Conservation (phyloP, 768 basidiomycete genomes). For the Naganishia randhawae region DNA sequence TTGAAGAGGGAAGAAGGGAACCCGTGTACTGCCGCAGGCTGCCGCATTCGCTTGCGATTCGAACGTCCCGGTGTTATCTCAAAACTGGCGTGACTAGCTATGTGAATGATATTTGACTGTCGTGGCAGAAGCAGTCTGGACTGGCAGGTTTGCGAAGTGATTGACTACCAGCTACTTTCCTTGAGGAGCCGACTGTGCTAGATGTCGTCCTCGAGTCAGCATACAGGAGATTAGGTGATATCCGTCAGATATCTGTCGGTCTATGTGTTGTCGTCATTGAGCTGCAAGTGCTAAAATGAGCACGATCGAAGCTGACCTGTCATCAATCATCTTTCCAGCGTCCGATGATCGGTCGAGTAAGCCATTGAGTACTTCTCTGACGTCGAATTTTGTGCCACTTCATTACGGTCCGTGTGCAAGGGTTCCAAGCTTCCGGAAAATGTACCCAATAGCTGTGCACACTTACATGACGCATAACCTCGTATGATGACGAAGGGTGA, state of each 20-base stretch:
- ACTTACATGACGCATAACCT: too few relatives aligned
- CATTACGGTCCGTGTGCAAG: too few relatives aligned
- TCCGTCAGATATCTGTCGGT: background rate
- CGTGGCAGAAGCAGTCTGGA: background rate
- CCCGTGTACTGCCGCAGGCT: background rate
- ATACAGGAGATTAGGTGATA: background rate
- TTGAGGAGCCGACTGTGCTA: too few relatives aligned
- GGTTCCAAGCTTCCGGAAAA: too few relatives aligned
- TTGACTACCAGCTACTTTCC: too few relatives aligned
- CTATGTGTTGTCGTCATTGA: background rate
- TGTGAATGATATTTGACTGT: background rate
- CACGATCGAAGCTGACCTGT: background rate
- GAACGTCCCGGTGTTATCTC: background rate
- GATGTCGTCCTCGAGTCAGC: background rate
- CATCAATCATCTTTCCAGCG: background rate
- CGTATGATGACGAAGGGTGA: too few relatives aligned
- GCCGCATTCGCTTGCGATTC: conserved; percentile 1
- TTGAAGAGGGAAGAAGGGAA: background rate
- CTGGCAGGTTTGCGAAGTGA: too few relatives aligned
- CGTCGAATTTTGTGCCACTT: too few relatives aligned
- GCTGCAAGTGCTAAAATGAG: background rate
- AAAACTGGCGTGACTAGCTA: background rate
- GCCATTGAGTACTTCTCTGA: too few relatives aligned
- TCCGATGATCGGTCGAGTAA: too few relatives aligned
- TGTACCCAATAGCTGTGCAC: too few relatives aligned